These are phyloP conservation scores for Rosa multiflora DNA, from an alignment of 306 rosid species.

Conservation along the genomic window DNA sequence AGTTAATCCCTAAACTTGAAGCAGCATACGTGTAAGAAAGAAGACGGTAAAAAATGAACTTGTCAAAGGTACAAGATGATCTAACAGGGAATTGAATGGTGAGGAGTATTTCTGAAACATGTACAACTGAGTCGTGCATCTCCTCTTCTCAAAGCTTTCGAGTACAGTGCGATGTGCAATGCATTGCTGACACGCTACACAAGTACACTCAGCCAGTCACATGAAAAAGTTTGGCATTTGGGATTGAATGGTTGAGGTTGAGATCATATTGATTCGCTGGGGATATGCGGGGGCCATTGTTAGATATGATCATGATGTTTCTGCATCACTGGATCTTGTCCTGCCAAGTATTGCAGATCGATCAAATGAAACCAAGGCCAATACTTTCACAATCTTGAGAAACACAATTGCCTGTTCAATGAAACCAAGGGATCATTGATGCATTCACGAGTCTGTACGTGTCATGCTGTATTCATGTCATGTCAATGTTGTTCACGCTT, in stretches of 20 bases:
- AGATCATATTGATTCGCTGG: background rate
- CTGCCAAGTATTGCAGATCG: background rate
- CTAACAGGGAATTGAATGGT: background rate
- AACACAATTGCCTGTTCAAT: background rate
- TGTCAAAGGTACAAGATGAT: background rate
- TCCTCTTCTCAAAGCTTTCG: background rate
- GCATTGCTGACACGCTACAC: background rate
- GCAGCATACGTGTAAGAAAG: background rate
- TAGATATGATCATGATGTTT: conserved; percentile 1
- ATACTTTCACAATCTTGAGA: background rate
- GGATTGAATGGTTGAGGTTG: conserved; percentile 11
- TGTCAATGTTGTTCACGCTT: too few species aligned
- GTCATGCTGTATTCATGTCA: too few species aligned
- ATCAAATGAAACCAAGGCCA: background rate
- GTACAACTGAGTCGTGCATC: background rate
- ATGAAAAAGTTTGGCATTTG: background rate
- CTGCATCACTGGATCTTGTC: background rate
- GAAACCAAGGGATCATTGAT: too few species aligned
- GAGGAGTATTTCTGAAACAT: conserved; percentile 1
- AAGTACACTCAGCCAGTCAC: background rate
- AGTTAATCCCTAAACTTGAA: background rate
- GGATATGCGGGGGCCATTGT: conserved; percentile 1
- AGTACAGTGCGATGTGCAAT: background rate
- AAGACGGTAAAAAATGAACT: background rate
- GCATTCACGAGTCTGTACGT: too few species aligned